These are phyloP conservation scores for Medicago lupulina DNA, from an alignment of 306 rosid genomes.

Conservation along the genomic window DNA sequence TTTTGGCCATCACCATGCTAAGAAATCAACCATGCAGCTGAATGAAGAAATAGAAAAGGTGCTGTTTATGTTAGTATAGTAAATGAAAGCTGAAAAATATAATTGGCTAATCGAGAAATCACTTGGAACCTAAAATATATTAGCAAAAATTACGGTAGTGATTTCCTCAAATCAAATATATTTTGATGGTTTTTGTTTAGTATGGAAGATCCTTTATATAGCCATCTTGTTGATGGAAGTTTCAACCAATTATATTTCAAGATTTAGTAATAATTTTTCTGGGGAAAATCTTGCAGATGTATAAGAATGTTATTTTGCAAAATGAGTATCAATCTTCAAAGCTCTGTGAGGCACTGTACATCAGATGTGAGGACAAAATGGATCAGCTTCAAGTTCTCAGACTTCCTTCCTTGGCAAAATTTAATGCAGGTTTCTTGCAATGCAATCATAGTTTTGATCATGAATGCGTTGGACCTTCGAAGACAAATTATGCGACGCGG, in stretches of 20 bases:
- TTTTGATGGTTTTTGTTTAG: no score
- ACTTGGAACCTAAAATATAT: background rate
- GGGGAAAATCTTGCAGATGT: constrained; percentile 53
- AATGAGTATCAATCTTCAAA: constrained; percentile 84
- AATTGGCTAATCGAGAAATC: background rate
- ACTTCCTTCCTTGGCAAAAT: constrained; percentile 97
- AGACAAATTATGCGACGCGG: constrained; percentile 74
- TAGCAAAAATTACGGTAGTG: no score
- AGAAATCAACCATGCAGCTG: constrained; percentile 78
- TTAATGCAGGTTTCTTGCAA: constrained; percentile 84
- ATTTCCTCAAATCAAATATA: no score
- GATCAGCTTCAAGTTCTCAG: constrained; percentile 91
- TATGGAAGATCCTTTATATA: no score
- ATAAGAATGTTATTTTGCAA: constrained; percentile 63
- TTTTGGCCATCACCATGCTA: constrained; percentile 92
- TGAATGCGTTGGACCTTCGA: constrained; percentile 90
- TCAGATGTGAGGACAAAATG: constrained; percentile 87
- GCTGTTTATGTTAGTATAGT: constrained; percentile 26
- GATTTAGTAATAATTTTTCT: constrained; percentile 24
- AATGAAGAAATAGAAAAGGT: constrained; percentile 87
- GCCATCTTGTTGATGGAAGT: no score
- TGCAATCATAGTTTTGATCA: constrained; percentile 83
- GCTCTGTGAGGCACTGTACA: constrained; percentile 85
- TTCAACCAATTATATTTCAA: no score
- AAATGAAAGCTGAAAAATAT: constrained; percentile 23